Percentiles rank a stretch among this genome's conserved stretches.
Evolutionary conservation across 176 grass and related monocot species (phyloP).

Genomic region (Melocanna baccifera): DNA sequence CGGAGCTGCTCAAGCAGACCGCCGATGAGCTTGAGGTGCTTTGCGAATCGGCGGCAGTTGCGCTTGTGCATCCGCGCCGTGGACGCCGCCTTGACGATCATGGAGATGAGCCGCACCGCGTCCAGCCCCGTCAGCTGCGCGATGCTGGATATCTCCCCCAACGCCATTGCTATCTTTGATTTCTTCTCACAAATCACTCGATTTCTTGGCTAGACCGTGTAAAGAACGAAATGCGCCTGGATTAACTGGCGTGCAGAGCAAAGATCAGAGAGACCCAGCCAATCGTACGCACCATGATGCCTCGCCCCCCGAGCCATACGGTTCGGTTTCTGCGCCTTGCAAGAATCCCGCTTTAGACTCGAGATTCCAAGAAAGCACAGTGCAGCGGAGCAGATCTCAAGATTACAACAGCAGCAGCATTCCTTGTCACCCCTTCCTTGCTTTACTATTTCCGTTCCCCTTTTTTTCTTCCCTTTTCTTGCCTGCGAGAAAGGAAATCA

Average conservation of each 20-base stretch:
- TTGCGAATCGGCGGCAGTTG: slow-evolving; percentile 79
- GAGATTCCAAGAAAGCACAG: not conserved
- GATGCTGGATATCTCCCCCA: slow-evolving; percentile 54
- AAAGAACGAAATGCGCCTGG: not conserved
- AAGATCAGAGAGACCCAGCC: not conserved
- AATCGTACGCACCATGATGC: not conserved
- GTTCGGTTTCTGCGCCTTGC: not conserved
- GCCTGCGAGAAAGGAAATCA: not conserved
- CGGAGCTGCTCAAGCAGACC: slow-evolving; percentile 70
- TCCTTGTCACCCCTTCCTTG: not conserved
- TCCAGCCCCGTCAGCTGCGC: slow-evolving; percentile 80
- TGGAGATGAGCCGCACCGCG: slow-evolving; percentile 57
- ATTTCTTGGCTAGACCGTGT: not conserved
- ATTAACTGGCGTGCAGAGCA: not conserved
- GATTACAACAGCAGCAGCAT: not conserved
- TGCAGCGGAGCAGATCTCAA: slow-evolving; percentile 31
- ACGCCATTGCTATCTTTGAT: slow-evolving; percentile 35
- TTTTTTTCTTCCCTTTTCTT: not conserved
- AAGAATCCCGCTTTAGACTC: not conserved
- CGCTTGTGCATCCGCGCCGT: slow-evolving; percentile 82
- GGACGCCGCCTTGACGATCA: slow-evolving; percentile 65
- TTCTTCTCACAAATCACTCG: not conserved
- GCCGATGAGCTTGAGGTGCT: slow-evolving; percentile 76
- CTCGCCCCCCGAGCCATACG: not conserved
- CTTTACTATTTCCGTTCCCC: not conserved